phyloP scores from a whole-genome alignment of 2,329 filamentous ascomycete genomes.

The Ophiocordyceps polyrhachis-furcata region DNA sequence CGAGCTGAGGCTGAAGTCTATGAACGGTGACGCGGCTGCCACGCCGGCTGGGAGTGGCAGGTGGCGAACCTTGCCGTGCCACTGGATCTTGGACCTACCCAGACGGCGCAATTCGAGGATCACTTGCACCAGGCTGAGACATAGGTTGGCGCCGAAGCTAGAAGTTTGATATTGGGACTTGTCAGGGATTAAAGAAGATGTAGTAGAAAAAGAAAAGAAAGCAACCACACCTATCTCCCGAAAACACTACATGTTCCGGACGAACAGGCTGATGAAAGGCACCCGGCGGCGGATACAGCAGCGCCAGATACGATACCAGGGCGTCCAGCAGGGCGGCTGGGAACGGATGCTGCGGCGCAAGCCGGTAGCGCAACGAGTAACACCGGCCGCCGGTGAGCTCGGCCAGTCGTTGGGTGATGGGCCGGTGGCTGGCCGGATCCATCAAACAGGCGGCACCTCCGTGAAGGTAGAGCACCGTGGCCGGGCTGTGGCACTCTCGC shows the following conservation, averaged over 20 bases:
- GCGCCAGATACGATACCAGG: constrained; percentile 50
- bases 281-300: constrained; percentile 52
- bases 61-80: constrained; percentile 37
- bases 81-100: constrained; percentile 26
- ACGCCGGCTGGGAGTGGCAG: constrained; percentile 50
- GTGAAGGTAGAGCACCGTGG: constrained; percentile 56
- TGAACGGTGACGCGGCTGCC: constrained; percentile 47
- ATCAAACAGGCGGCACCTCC: constrained; percentile 58
- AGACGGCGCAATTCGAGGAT: constrained; percentile 41
- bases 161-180: background rate
- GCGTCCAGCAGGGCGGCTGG: constrained; percentile 57
- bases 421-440: constrained; percentile 50
- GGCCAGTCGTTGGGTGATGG: constrained; percentile 39
- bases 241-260: constrained; percentile 48
- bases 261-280: constrained; percentile 47
- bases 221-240: constrained; percentile 41
- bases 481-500: constrained; percentile 42
- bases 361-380: constrained; percentile 55
- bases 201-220: too few species aligned
- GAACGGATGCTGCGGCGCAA: constrained; percentile 58
- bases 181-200: too few species aligned
- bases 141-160: constrained; percentile 56
- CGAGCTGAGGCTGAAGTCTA: constrained; percentile 45
- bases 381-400: constrained; percentile 47
- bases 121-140: constrained; percentile 46